Evolutionary conservation across 345 rosid genomes (phyloP).

Genomic region (Raphanus sativus): DNA sequence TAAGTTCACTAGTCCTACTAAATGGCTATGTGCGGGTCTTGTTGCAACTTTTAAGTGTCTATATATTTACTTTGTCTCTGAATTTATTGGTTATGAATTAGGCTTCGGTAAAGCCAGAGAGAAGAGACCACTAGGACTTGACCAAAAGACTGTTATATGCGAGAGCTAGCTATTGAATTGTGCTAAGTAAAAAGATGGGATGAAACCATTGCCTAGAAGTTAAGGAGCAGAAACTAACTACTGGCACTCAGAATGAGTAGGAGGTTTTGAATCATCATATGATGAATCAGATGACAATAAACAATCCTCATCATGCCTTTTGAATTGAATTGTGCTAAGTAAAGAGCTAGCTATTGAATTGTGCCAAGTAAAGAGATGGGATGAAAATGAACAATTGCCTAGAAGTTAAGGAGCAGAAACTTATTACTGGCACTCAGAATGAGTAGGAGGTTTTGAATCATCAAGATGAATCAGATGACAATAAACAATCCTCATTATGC

Average conservation of each 20-base stretch:
- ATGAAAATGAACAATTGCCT: too few relatives aligned
- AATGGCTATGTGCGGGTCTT: not conserved
- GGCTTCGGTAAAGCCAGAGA: not conserved
- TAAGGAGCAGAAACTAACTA: too few relatives aligned
- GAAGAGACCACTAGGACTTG: not conserved
- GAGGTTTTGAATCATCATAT: conserved; percentile 42
- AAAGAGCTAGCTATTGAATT: too few relatives aligned
- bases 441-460: conserved; percentile 56
- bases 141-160: not conserved
- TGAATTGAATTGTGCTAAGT: too few relatives aligned
- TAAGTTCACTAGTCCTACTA: not conserved
- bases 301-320: conserved; percentile 47
- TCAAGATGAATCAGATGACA: conserved; percentile 32
- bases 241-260: conserved; percentile 62
- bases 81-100: not conserved
- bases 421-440: conserved; percentile 47
- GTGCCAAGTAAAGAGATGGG: too few relatives aligned
- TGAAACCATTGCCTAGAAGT: not conserved
- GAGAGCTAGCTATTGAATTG: not conserved
- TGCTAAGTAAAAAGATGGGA: not conserved
- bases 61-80: too few relatives aligned
- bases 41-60: not conserved
- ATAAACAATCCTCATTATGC: conserved; percentile 47
- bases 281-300: conserved; percentile 35
- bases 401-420: too few relatives aligned